Evolutionary conservation across 495 filamentous ascomycete genomes (phyloP).

Genomic region (Achaetomiella virescens): DNA sequence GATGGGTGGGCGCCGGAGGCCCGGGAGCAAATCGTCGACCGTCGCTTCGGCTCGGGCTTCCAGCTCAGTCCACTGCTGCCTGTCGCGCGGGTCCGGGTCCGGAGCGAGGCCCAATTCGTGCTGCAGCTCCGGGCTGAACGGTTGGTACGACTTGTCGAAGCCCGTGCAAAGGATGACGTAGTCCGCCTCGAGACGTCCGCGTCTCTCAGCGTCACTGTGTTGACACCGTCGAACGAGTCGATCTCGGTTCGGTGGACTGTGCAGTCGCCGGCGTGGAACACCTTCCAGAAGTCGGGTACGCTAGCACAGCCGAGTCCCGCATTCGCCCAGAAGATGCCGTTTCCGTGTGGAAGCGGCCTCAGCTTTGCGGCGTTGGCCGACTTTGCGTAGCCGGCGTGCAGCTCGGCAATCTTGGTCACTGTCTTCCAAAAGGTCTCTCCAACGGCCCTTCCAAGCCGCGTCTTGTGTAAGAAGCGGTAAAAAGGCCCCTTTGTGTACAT

Average conservation of each 20-base stretch:
- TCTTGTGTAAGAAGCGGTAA: no score
- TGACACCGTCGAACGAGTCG: constrained; percentile 10
- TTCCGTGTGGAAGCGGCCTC: constrained; percentile 5
- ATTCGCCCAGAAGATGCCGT: constrained; percentile 35
- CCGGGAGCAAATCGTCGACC: no score
- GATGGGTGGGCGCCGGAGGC: no score
- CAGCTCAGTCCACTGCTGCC: no score
- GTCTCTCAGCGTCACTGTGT: neutral
- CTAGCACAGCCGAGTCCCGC: constrained; percentile 33
- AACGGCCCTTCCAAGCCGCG: no score
- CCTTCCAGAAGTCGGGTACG: constrained; percentile 33
- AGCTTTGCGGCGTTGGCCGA: constrained; percentile 11
- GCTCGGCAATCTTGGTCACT: constrained; percentile 10
- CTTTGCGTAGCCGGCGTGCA: constrained; percentile 10
- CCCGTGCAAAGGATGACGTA: constrained; percentile 30
- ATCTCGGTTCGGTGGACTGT: constrained; percentile 27
- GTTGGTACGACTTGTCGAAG: constrained; percentile 19
- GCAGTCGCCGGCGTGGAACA: constrained; percentile 31
- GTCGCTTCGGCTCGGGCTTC: no score
- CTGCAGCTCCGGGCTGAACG: constrained; percentile 16
- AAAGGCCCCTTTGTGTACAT: no score
- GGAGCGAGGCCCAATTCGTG: no score
- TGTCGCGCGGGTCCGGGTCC: no score
- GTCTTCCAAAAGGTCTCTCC: constrained; percentile 11
- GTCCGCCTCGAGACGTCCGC: constrained; percentile 19